Evolutionary conservation across 805 yeast species (phyloP).

Genomic region (Schizosaccharomyces lindneri): DNA sequence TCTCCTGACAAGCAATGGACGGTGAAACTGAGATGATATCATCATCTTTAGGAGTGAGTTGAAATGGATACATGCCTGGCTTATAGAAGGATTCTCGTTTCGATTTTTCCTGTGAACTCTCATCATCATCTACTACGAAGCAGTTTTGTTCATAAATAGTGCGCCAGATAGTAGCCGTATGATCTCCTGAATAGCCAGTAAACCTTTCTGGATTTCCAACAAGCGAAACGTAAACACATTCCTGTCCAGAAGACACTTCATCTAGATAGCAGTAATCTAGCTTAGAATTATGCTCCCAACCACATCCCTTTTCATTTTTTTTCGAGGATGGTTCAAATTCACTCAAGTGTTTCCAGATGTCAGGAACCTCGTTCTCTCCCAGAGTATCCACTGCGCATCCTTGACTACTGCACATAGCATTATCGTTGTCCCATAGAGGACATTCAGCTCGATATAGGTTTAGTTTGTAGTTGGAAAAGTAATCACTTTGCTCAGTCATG

Average conservation of each 20-base stretch:
- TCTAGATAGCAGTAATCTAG: conserved; percentile 11
- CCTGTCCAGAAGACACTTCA: conserved; percentile 20
- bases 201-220: conserved; percentile 81
- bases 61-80: neutral
- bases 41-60: neutral
- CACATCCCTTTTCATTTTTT: neutral
- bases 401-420: conserved; percentile 58
- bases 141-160: conserved; percentile 83
- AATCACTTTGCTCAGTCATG: conserved; percentile 19
- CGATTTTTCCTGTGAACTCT: neutral
- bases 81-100: neutral
- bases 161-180: conserved; percentile 77
- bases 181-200: conserved; percentile 88
- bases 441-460: conserved; percentile 49
- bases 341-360: conserved; percentile 25
- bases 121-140: conserved; percentile 21
- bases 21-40: neutral
- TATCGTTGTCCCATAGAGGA: conserved; percentile 55
- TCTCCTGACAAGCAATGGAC: conserved; percentile 41
- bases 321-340: neutral
- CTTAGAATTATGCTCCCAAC: neutral
- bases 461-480: conserved; percentile 67
- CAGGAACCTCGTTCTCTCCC: conserved; percentile 46
- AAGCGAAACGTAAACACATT: conserved; percentile 52
- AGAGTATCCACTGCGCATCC: conserved; percentile 77